A percentile compares a stretch with the other conserved stretches of the same genome.
phyloP scores from a whole-genome alignment of 768 basidiomycete genomes.

The Lentinula sp. region DNA sequence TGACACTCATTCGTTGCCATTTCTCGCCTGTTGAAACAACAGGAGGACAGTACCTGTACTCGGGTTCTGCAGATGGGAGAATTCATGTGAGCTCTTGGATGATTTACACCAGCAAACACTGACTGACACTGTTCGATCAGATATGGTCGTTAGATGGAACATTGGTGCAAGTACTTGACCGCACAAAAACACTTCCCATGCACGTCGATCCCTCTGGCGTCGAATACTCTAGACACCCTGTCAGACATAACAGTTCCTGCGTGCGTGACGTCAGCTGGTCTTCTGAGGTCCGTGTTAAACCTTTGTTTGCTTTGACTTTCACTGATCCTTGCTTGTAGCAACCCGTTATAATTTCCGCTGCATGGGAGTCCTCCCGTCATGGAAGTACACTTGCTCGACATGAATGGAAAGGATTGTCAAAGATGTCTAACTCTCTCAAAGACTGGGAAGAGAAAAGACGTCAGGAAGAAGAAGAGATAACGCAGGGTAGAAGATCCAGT shows the following conservation, averaged over 20 bases:
- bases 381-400: conserved; percentile 85
- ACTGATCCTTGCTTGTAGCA: conserved; percentile 31
- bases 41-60: conserved; percentile 90
- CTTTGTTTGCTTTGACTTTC: background rate
- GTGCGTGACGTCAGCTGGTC: conserved; percentile 98
- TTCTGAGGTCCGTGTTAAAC: conserved; percentile 47
- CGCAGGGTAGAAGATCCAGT: conserved; percentile 12
- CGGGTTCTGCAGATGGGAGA: conserved; percentile 80
- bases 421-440: conserved; percentile 59
- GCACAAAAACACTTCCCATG: conserved; percentile 66
- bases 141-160: conserved; percentile 95
- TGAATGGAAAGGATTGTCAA: conserved; percentile 91
- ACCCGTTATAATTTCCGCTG: conserved; percentile 88
- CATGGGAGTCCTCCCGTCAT: conserved; percentile 65
- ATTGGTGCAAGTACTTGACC: conserved; percentile 78
- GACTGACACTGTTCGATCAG: conserved; percentile 29
- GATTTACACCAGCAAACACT: conserved; percentile 4
- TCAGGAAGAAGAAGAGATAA: conserved; percentile 16
- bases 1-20: conserved; percentile 92
- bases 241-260: conserved; percentile 36
- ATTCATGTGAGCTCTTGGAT: conserved; percentile 57
- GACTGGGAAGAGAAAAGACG: conserved; percentile 62
- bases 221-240: conserved; percentile 30
- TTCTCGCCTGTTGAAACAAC: conserved; percentile 94
- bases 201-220: conserved; percentile 65